Evolutionary conservation across 2,329 filamentous ascomycete genomes (phyloP).

Genomic region (Paecilomyces formosus): DNA sequence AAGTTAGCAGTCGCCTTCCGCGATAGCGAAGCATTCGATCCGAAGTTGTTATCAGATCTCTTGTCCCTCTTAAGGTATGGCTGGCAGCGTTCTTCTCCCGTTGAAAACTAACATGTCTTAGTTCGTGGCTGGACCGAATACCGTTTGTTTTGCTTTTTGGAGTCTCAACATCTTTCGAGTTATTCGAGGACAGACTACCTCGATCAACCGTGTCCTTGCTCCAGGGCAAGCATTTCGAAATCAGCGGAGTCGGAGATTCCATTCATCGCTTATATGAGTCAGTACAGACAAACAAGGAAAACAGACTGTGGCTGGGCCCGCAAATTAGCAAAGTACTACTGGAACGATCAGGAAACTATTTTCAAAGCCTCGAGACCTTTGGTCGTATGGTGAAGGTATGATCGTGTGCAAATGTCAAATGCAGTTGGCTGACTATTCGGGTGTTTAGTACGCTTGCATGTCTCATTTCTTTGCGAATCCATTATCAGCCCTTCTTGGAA

Average conservation of each 20-base stretch:
- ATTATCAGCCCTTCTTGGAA: conserved; percentile 44
- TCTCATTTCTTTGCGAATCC: conserved; percentile 57
- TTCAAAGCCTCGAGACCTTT: conserved; percentile 52
- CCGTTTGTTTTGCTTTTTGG: conserved; percentile 54
- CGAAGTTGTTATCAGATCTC: conserved; percentile 36
- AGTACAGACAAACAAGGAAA: conserved; percentile 26
- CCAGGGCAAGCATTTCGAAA: conserved; percentile 49
- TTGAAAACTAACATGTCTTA: conserved; percentile 14
- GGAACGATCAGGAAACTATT: conserved; percentile 51
- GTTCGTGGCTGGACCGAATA: conserved; percentile 55
- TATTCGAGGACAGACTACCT: conserved; percentile 53
- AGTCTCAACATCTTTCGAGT: conserved; percentile 55
- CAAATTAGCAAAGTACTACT: conserved; percentile 44
- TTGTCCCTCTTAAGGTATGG: conserved; percentile 41
- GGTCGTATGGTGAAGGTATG: conserved; percentile 44
- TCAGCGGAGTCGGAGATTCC: conserved; percentile 41
- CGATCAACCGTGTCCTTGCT: conserved; percentile 46
- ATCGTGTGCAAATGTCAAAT: not conserved
- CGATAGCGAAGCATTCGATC: conserved; percentile 43
- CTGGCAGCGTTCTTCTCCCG: not conserved
- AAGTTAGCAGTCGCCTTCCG: conserved; percentile 37
- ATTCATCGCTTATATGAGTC: conserved; percentile 34
- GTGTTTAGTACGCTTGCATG: conserved; percentile 52
- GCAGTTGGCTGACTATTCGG: not conserved
- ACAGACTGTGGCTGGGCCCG: conserved; percentile 46